Percentiles rank a stretch among this genome's conserved stretches.
Evolutionary conservation across 805 yeast genomes (phyloP).

Genomic region (Sugiyamaella mastotermitis): DNA sequence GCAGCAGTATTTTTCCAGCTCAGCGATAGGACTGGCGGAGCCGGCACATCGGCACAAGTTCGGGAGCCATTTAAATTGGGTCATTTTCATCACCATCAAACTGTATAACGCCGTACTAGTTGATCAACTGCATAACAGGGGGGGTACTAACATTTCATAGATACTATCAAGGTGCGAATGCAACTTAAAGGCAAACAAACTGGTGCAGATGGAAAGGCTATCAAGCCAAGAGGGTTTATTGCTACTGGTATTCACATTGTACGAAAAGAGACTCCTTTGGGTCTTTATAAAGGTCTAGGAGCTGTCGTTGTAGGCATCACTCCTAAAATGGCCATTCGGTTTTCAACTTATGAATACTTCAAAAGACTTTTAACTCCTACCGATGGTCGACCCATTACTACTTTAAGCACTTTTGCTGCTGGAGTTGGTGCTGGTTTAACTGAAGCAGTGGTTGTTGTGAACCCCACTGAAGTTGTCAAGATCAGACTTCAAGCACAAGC

Average conservation of each 20-base stretch:
- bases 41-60: too few species aligned
- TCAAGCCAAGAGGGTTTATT: conserved; percentile 78
- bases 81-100: too few species aligned
- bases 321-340: conserved; percentile 97
- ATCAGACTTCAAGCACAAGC: conserved; percentile 94
- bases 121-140: too few species aligned
- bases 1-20: too few species aligned
- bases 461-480: conserved; percentile 96
- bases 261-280: conserved; percentile 72
- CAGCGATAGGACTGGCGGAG: too few species aligned
- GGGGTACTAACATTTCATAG: too few species aligned
- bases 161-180: conserved; percentile 96
- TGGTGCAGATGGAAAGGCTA: conserved; percentile 14
- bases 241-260: conserved; percentile 76
- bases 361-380: conserved; percentile 58
- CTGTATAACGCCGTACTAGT: too few species aligned
- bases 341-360: conserved; percentile 88
- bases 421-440: conserved; percentile 98
- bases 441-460: conserved; percentile 90
- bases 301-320: conserved; percentile 97
- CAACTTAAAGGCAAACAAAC: conserved; percentile 68
- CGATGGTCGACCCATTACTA: conserved; percentile 58
- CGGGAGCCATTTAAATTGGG: too few species aligned
- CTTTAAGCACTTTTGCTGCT: conserved; percentile 74
- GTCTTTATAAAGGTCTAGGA: conserved; percentile 91